phyloP scores from a whole-genome alignment of 768 basidiomycete genomes.

The Russula griseocarnosa region DNA sequence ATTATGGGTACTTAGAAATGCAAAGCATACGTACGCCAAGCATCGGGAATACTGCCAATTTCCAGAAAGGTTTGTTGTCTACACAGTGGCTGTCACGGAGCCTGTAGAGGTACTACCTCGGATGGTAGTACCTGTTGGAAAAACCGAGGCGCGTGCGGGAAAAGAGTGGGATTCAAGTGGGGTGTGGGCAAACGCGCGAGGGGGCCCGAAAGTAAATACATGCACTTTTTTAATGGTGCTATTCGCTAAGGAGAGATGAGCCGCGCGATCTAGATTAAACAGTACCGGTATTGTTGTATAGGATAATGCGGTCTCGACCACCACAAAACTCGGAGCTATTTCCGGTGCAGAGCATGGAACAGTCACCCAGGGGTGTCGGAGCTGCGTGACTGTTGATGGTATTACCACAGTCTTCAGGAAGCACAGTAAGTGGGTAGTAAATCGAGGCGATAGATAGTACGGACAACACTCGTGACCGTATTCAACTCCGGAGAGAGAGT shows the following conservation, averaged over 20 bases:
- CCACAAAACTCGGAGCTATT: conserved; percentile 67
- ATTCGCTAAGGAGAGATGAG: no score
- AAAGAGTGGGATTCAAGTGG: no score
- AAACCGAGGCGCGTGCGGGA: no score
- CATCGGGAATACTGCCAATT: conserved; percentile 66
- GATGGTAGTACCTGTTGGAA: no score
- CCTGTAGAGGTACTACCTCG: conserved; percentile 53
- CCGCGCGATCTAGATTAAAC: no score
- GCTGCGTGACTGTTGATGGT: conserved; percentile 45
- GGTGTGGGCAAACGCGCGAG: no score
- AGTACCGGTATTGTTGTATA: conserved; percentile 71
- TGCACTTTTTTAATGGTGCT: no score
- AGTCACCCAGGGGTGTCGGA: conserved; percentile 46
- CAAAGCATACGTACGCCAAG: conserved; percentile 44
- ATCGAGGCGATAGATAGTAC: conserved; percentile 4
- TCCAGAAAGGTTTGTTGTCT: conserved; percentile 58
- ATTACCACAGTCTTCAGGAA: conserved; percentile 46
- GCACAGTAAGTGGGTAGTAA: neutral
- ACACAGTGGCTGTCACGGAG: conserved; percentile 50
- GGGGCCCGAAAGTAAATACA: no score
- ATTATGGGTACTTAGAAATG: neutral
- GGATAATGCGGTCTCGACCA: conserved; percentile 60
- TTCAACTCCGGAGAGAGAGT: conserved; percentile 39
- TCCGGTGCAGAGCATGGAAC: conserved; percentile 63
- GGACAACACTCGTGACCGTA: conserved; percentile 52